Evolutionary conservation across 192 early-diverging fungal genomes (phyloP).

Genomic region (Rhizophagus clarus): DNA sequence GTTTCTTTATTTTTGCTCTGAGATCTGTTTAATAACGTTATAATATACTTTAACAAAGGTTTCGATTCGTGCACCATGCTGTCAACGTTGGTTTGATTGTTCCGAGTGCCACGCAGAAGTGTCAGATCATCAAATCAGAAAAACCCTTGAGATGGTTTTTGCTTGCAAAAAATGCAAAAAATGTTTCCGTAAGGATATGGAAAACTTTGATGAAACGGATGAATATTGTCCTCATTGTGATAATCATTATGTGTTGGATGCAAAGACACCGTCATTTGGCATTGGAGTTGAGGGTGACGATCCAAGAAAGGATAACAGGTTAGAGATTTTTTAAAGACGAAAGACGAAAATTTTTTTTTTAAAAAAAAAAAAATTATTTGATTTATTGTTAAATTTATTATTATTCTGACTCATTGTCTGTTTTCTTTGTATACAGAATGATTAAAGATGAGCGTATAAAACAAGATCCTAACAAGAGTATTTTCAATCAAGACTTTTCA

Average conservation of each 20-base stretch:
- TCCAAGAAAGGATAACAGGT: conserved; percentile 71
- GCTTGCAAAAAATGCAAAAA: conserved; percentile 99
- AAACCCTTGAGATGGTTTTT: conserved; percentile 91
- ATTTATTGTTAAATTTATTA: background rate
- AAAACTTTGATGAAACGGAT: conserved; percentile 89
- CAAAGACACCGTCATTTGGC: conserved; percentile 81
- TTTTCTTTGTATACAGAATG: conserved; percentile 29
- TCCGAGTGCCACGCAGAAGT: conserved; percentile 90
- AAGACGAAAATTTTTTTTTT: background rate
- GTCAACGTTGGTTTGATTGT: conserved; percentile 97
- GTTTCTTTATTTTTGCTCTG: background rate
- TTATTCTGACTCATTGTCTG: background rate
- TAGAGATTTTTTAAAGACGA: background rate
- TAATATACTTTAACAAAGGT: conserved; percentile 54
- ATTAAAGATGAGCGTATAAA: conserved; percentile 57
- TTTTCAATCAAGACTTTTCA: conserved; percentile 40
- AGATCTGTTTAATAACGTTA: background rate
- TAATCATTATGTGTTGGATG: conserved; percentile 95
- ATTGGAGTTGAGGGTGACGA: conserved; percentile 95
- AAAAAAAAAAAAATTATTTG: background rate
- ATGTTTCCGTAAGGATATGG: conserved; percentile 91
- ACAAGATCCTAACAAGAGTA: conserved; percentile 32
- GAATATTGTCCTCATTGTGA: conserved; percentile 99
- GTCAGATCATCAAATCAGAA: conserved; percentile 74
- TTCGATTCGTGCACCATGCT: conserved; percentile 89